Evolutionary conservation across 768 basidiomycete genomes (phyloP), one percentile per base, ranked within the genome.

Genomic region (Mrakia gelida): DNA sequence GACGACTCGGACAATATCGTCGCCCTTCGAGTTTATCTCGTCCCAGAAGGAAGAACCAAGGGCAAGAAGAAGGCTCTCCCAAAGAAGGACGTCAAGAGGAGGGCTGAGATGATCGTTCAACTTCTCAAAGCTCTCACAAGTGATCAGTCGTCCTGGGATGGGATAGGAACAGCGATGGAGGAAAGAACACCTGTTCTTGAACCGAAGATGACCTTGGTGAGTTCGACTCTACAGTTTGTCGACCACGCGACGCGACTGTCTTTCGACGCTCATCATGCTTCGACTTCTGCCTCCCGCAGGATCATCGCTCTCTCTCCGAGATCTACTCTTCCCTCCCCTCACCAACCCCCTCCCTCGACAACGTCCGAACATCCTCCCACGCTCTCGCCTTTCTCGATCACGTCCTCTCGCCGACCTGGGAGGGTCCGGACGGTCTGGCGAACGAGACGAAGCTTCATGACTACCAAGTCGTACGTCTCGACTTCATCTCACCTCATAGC

Each of bases 301-400:
- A 70, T 41, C 3, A 10, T 41, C 67, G 67, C 5, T 41, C 67
- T 3, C 67, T 70, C 6, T 41, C 41, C 0, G 67, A 70, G 13
- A 23, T 70, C 41, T 70, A 70, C 67, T 70, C 67, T 21, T 38
- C 67, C n/a, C 67, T 70, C 13, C 67, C 67, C 1, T 70, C 67
- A 2, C 67, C 67, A n/a, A 41, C 9, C 3, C 67, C 67, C 34
- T 34, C 67, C 4, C 16, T 70, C 32, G 67, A 41, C 5, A n/a
- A n/a, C 38, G 2, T 70, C 10, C 34, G 67, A 41, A 21, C 34
- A 0, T 70, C 67, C 21, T 15, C 34, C 11, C 67, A 45, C 6
- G 67, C 67, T 26, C 67, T 34, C 11, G 34, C 67, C 34, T 70
- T 70, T 23, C 34, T 70, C 26, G 38, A 70, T 8, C 34, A 43